Conservation (phyloP, 2,329 filamentous ascomycete genomes). For the Pyrenochaeta sp. region DNA sequence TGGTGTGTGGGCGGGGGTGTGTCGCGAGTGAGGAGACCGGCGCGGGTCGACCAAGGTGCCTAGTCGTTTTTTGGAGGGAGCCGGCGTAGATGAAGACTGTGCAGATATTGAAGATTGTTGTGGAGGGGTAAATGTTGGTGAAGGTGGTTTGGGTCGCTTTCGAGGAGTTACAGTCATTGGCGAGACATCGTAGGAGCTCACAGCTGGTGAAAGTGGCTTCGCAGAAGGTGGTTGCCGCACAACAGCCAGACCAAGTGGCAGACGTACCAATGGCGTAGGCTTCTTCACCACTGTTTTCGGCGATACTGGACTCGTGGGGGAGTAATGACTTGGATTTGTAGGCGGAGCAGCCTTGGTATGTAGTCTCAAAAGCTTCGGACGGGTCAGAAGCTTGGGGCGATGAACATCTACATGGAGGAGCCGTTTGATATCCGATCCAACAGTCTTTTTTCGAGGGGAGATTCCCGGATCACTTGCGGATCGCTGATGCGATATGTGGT, state of each 20-base stretch:
- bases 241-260: constrained; percentile 32
- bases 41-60: constrained; percentile 14
- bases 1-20: constrained; percentile 11
- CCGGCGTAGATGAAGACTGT: constrained; percentile 20
- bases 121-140: constrained; percentile 7
- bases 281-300: too few relatives aligned
- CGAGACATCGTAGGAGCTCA: constrained; percentile 6
- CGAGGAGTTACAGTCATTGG: constrained; percentile 4
- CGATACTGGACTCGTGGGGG: too few relatives aligned
- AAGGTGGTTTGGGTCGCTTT: constrained; percentile 3
- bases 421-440: not conserved
- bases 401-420: not conserved
- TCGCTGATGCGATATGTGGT: not conserved
- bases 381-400: not conserved
- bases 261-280: constrained; percentile 23
- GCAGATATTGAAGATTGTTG: constrained; percentile 20
- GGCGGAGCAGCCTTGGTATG: too few relatives aligned
- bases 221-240: constrained; percentile 23
- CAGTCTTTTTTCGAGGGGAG: not conserved
- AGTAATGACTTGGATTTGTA: too few relatives aligned
- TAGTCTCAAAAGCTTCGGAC: too few relatives aligned
- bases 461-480: not conserved
- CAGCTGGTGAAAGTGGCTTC: constrained; percentile 8
- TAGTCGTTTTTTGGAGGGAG: constrained; percentile 8
- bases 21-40: constrained; percentile 9